Base-by-base conservation (phyloP, 2,329 filamentous ascomycete species). In the Aspergillus hortae region DNA sequence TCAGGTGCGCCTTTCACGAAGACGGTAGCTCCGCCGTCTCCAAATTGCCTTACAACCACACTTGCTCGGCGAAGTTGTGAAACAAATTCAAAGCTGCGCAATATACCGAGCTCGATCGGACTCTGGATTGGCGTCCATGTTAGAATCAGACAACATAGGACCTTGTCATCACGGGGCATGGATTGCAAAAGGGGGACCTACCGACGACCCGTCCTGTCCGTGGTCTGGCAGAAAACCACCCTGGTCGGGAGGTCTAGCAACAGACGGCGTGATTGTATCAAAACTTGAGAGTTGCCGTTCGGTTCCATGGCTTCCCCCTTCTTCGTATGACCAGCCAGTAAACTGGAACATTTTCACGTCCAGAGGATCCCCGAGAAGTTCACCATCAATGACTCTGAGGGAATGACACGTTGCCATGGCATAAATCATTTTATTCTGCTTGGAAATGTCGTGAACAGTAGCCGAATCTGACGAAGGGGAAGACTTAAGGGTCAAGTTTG, bases 271-370 rank as follows among this genome's bases (percentile, higher is more conserved):
- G 42, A 74, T 70, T 4, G 88, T 86, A 35, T 96, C 86, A 52
- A 92, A 88, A 44, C 92, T 89, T 17, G 90, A 86, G 46, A 88
- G 84, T 40, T 79, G 79, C 48, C 83, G 83, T 25, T 80, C 81
- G 21, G 79, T 73, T 48, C 80, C 80, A 60, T 92, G 86, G 43
- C 85, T 85, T 2, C 91, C 68, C 17, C 68, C 90, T 75, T 99
- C 94, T 67, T 96, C 89, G 61, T 90, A 99, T 3, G 84, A 82
- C 94, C 94, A 99, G 5, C 83, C 82, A 0, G 94, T 97, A 61
- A 96, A 99, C 58, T 96, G 87, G 67, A 99, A 99, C 94, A 99
- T 99, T 68, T 97, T 97, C 52, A 96, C 79, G 68, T 99, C 94
- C 1, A 99, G 78, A 4, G 95, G 94, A 64, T 99, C 94, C 1